These are phyloP conservation scores for Thelephora aurantiotincta DNA, from an alignment of 768 basidiomycete genomes.

Conservation along the genomic window DNA sequence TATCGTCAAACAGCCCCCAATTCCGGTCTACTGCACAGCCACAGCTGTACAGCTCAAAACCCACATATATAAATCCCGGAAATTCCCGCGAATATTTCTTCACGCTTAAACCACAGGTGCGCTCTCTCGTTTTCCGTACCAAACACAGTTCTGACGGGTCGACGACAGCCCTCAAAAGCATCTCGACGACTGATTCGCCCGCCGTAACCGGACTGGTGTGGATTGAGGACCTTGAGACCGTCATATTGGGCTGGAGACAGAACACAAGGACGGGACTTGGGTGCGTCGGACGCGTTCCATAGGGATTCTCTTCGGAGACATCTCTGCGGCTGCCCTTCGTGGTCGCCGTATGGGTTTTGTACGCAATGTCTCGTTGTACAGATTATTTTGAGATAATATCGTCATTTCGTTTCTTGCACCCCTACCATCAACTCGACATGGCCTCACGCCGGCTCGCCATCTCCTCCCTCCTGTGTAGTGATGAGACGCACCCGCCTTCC, in stretches of 20 bases:
- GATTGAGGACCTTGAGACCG: constrained; percentile 86
- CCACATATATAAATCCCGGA: constrained; percentile 5
- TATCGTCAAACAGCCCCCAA: too few species aligned
- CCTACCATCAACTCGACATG: constrained; percentile 24
- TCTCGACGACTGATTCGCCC: constrained; percentile 76
- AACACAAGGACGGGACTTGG: constrained; percentile 68
- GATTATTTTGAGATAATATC: constrained; percentile 6
- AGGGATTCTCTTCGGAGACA: constrained; percentile 14
- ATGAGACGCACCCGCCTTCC: constrained; percentile 16
- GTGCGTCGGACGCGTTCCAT: constrained; percentile 51
- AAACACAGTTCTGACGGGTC: constrained; percentile 9
- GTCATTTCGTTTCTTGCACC: neutral
- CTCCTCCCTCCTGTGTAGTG: constrained; percentile 56
- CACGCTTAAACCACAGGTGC: constrained; percentile 59
- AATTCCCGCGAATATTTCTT: constrained; percentile 4
- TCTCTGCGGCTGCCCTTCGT: constrained; percentile 44
- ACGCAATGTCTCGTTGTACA: constrained; percentile 93
- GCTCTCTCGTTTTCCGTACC: constrained; percentile 10
- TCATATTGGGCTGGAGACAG: constrained; percentile 65
- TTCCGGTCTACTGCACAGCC: neutral
- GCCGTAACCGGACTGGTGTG: constrained; percentile 49
- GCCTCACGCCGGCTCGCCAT: constrained; percentile 61
- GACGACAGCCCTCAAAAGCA: constrained; percentile 61
- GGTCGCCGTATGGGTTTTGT: constrained; percentile 49
- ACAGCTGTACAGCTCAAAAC: constrained; percentile 9